Evolutionary conservation across 768 basidiomycete species (phyloP).

Genomic region (Serendipita indica): DNA sequence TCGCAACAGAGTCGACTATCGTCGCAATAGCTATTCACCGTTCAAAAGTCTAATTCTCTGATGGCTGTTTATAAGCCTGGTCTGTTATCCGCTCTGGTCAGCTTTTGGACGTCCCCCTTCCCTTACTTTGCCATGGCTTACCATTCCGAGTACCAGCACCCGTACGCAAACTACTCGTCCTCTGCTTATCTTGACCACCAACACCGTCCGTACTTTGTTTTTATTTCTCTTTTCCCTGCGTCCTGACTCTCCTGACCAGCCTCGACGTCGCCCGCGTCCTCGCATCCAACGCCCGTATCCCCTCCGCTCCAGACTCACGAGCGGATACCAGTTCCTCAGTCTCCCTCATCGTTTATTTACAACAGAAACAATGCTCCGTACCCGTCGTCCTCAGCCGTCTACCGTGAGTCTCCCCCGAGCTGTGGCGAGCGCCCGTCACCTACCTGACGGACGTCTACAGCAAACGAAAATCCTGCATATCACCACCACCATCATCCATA

Average conservation of each 20-base stretch:
- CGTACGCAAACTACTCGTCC: constrained; percentile 6
- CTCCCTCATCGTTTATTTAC: constrained; percentile 5
- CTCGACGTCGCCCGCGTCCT: neutral
- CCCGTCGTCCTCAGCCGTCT: neutral
- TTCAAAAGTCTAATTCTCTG: constrained; percentile 8
- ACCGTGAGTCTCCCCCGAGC: neutral
- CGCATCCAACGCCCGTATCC: neutral
- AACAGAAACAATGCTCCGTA: neutral
- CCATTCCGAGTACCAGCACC: constrained; percentile 2
- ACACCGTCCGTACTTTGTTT: neutral
- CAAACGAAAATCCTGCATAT: neutral
- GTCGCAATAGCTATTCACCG: neutral
- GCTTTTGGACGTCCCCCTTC: neutral
- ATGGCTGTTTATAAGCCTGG: neutral
- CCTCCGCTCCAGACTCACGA: neutral
- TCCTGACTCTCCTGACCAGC: neutral
- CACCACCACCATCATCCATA: neutral
- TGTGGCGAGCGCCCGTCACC: neutral
- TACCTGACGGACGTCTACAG: neutral
- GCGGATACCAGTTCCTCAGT: constrained; percentile 4
- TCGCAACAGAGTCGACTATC: neutral
- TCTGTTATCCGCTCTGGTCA: neutral
- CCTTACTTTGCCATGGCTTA: neutral
- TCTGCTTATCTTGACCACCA: neutral
- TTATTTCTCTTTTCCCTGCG: neutral